Evolutionary conservation across 176 grass and related monocot species (phyloP), one percentile per base, ranked within the genome.

Genomic region (Leersia perrieri): DNA sequence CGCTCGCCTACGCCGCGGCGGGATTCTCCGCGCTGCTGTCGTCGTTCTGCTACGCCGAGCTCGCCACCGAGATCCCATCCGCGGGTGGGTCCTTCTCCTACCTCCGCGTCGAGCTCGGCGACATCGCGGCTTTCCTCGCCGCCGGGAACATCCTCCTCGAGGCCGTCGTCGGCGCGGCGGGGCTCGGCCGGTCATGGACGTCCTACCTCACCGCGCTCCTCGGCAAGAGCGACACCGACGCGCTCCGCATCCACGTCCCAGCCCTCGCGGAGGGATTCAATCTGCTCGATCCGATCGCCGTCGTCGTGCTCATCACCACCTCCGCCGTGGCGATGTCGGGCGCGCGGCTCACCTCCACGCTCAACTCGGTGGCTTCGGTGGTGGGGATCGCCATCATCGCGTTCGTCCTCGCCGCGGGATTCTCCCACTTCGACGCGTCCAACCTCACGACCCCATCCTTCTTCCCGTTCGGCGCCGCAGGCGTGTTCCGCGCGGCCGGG

Each of bases 131-230:
- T 0, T 92, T 83, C 80, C 38, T 93, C 76, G 77, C 87, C 34
- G 84, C 87, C 34, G 83, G 73, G 33, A 89, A 90, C 75, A 86
- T 93, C 25, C 87, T 90, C 11, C 87, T 93, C 5, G 83, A 92
- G 74, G 78, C 75, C 40, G 72, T 86, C 49, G 75, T 92, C 0
- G 87, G 90, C 4, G 83, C 79, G 0, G 87, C 90, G 5, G 83
- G 78, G 1, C 38, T 92, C 14, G 86, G 78, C 4, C 73, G 90
- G 32, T 85, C 86, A 15, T 92, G 90, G 90, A 88, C 86, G 16
- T 88, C 86, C 0, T 92, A 92, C 78, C 74, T 92, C 47, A 62
- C 90, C 14, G 78, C 83, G 5, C 86, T 92, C 78, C 23, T 92
- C 4, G 86, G 78, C 39, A n/a, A n/a, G n/a, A 86, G 77, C 32